phyloP scores from a whole-genome alignment of 2,329 filamentous ascomycete genomes.

The Penicillium sp. region DNA sequence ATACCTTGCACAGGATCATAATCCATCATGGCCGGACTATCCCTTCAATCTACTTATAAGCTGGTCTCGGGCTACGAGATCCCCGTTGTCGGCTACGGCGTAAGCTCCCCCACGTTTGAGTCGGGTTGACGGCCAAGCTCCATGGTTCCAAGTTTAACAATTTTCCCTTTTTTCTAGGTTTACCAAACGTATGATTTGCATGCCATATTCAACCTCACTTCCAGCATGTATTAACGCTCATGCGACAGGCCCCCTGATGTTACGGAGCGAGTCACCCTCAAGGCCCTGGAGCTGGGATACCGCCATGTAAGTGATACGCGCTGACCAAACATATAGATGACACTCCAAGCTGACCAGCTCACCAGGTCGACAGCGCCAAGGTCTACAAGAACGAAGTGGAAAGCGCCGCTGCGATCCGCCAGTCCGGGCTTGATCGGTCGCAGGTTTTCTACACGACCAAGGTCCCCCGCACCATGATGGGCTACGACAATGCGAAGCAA shows the following conservation, averaged over 20 bases:
- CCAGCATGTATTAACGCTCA: not conserved
- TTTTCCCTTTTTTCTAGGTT: conserved; percentile 30
- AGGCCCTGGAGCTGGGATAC: conserved; percentile 62
- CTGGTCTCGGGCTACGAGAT: conserved; percentile 47
- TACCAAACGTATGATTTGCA: conserved; percentile 41
- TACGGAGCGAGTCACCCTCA: conserved; percentile 61
- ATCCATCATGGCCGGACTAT: conserved; percentile 30
- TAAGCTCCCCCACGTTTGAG: conserved; percentile 30
- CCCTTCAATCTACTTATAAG: conserved; percentile 42
- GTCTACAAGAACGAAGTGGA: conserved; percentile 63
- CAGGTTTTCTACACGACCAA: conserved; percentile 68
- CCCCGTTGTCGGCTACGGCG: conserved; percentile 47
- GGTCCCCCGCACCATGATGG: conserved; percentile 55
- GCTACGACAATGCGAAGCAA: conserved; percentile 67
- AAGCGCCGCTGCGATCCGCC: conserved; percentile 57
- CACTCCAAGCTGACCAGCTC: not conserved
- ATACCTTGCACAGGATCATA: conserved; percentile 2
- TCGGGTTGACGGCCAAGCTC: not conserved
- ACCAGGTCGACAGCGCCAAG: conserved; percentile 61
- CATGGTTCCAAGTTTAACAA: conserved; percentile 13
- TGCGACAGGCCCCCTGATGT: conserved; percentile 56
- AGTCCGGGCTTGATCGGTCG: conserved; percentile 56
- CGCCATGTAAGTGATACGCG: conserved; percentile 52
- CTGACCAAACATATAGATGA: not conserved
- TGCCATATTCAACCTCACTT: not conserved